phyloP scores from a whole-genome alignment of 257 asterid species.

The Lycium ferocissimum region DNA sequence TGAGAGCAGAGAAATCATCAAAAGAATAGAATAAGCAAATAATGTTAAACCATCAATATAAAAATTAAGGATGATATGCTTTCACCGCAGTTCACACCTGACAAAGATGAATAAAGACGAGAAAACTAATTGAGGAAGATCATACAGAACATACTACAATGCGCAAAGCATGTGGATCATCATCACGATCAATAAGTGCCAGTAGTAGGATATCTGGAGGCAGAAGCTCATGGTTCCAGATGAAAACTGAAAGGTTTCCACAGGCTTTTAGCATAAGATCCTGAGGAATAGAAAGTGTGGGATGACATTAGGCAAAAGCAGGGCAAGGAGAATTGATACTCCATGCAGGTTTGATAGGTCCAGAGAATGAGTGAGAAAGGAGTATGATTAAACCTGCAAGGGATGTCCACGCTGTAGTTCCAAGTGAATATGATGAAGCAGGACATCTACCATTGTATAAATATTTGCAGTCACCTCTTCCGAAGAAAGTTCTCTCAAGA shows the following conservation, averaged over 20 bases:
- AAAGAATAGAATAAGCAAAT: constrained; percentile 7
- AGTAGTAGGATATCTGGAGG: constrained; percentile 89
- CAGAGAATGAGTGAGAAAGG: constrained; percentile 30
- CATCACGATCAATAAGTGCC: constrained; percentile 95
- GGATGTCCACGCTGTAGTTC: constrained; percentile 94
- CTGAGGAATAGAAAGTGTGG: constrained; percentile 53
- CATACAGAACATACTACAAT: constrained; percentile 72
- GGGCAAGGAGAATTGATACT: neutral
- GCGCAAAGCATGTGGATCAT: constrained; percentile 90
- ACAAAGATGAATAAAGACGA: constrained; percentile 24
- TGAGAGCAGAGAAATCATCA: neutral
- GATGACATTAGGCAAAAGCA: neutral
- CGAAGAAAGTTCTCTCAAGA: constrained; percentile 91
- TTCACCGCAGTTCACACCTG: neutral
- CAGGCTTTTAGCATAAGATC: constrained; percentile 88
- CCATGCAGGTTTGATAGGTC: constrained; percentile 29
- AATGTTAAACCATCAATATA: constrained; percentile 8
- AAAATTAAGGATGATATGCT: constrained; percentile 21
- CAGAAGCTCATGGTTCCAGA: constrained; percentile 94
- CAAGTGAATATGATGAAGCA: constrained; percentile 82
- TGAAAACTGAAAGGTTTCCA: constrained; percentile 80
- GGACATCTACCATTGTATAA: constrained; percentile 93
- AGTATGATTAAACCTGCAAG: constrained; percentile 70
- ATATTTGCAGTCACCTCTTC: constrained; percentile 97
- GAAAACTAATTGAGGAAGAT: constrained; percentile 32